Evolutionary conservation across 257 asterid genomes (phyloP), one percentile per base, ranked within the genome.

Genomic region (Coffea canephora): DNA sequence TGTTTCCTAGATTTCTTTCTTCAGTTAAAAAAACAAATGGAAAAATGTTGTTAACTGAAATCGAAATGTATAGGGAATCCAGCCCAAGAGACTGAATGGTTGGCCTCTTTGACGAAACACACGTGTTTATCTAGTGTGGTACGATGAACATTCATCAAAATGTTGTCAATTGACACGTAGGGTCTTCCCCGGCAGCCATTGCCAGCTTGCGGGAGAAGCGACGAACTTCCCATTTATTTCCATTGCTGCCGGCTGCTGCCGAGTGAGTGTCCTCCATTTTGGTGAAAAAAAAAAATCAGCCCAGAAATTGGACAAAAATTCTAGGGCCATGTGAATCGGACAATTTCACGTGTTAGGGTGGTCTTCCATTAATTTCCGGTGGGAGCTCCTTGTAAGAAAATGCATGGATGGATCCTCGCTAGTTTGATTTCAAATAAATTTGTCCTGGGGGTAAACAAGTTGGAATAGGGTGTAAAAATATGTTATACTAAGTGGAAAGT

Each of bases 281-380:
- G 68, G 66, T 77, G 19, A 41, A 69, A 68, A 48, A 48, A 48
- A 52, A 3, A 69, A 69, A 69, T 69, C 52, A 69, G 19, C 13
- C 31, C 52, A 36, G 11, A 34, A 78, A 70, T 70, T 31, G 52
- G 39, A 46, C 12, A 77, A 69, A 54, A 61, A 14, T 27, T 45
- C 66, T 57, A 27, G 75, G 71, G 54, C 87, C 91, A 88, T 79
- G 91, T 87, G 83, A 79, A 49, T 68, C 84, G 84, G 93, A 90
- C 96, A 91, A 45, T 77, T 85, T 85, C 96, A 91, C 96, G 96
- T 91, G 96, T 81, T 48, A 55, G 84, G 71, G 76, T 68, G 83
- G 72, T 39, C 72, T 78, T 57, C 21, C 50, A 43, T 27, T 27
- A 27, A 27, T 39, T 39, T 39, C 31, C 31, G 31, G 68, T 66